Conservation (phyloP, 2,329 filamentous ascomycete species). For the Rhynchosporium secalis region DNA sequence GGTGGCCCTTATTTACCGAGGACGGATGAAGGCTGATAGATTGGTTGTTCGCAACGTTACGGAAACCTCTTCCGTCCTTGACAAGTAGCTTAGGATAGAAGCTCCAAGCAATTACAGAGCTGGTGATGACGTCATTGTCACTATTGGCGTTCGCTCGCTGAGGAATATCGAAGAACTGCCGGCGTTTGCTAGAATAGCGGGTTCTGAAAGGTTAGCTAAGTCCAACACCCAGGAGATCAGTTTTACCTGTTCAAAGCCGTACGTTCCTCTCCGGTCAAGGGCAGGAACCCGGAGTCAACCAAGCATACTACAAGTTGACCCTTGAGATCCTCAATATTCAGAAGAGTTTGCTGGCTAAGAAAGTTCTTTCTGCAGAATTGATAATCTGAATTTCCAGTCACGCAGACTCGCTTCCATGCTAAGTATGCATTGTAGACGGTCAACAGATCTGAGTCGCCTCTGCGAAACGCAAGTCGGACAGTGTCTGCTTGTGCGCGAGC, state of each 20-base stretch:
- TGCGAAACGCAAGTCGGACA: conserved; percentile 74
- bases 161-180: conserved; percentile 78
- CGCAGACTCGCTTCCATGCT: conserved; percentile 82
- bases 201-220: conserved; percentile 39
- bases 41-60: conserved; percentile 92
- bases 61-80: conserved; percentile 81
- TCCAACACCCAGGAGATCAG: conserved; percentile 38
- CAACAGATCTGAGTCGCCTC: conserved; percentile 86
- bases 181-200: conserved; percentile 66
- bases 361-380: conserved; percentile 96
- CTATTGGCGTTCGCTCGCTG: conserved; percentile 73
- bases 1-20: conserved; percentile 78
- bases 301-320: conserved; percentile 84
- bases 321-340: conserved; percentile 94
- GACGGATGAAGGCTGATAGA: conserved; percentile 82
- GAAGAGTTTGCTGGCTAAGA: conserved; percentile 81
- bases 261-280: conserved; percentile 72
- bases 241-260: conserved; percentile 59
- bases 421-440: conserved; percentile 93
- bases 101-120: conserved; percentile 85
- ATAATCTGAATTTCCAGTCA: conserved; percentile 69
- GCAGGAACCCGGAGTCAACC: conserved; percentile 81
- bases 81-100: conserved; percentile 94
- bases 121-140: conserved; percentile 74
- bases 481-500: conserved; percentile 80